phyloP scores from a whole-genome alignment of 2,329 filamentous ascomycete species.

The Graphiopsis chlorocephala region DNA sequence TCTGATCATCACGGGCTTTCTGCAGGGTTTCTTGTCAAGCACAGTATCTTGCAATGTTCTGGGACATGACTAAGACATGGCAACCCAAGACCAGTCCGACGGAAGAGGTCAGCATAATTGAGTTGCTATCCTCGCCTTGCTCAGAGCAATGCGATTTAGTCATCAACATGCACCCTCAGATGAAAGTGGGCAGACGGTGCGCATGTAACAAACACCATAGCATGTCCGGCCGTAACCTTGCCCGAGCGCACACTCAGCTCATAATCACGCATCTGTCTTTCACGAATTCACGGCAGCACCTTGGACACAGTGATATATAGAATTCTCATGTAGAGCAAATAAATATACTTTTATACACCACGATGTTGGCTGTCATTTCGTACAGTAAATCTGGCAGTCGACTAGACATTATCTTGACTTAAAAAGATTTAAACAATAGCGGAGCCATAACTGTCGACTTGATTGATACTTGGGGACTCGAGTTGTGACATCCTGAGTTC shows the following conservation, averaged over 20 bases:
- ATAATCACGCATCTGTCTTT: neutral
- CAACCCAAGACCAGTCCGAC: neutral
- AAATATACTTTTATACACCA: neutral
- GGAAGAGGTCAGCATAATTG: neutral
- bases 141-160: neutral
- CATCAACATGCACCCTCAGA: neutral
- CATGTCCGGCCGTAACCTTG: neutral
- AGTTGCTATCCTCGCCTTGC: neutral
- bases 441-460: too few relatives aligned
- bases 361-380: neutral
- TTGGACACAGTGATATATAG: neutral
- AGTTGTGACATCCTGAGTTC: too few relatives aligned
- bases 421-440: too few relatives aligned
- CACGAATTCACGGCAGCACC: neutral
- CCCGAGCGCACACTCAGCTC: neutral
- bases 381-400: neutral
- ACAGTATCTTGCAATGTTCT: neutral
- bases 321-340: neutral
- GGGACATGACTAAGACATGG: neutral
- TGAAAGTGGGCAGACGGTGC: neutral
- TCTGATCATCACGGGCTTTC: neutral
- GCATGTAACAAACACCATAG: neutral
- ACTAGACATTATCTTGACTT: neutral
- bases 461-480: too few relatives aligned
- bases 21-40: neutral